These are phyloP conservation scores for Sicyos baderoa DNA, from an alignment of 306 rosid species.

Conservation along the genomic window DNA sequence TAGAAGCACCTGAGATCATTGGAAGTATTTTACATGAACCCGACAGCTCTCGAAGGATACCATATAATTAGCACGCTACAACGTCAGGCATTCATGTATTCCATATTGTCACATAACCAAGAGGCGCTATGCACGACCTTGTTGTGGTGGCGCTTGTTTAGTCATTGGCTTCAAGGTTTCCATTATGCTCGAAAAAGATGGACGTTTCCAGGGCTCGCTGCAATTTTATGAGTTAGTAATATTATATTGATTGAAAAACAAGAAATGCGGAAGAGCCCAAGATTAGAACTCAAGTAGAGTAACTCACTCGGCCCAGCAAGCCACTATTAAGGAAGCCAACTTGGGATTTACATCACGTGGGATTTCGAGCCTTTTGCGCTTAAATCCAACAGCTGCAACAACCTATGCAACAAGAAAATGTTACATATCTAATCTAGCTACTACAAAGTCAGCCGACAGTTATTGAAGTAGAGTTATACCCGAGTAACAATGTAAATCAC, in stretches of 20 bases:
- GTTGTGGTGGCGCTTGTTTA: constrained; percentile 63
- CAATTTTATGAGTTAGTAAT: constrained; percentile 25
- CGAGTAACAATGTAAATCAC: not conserved
- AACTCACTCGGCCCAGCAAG: constrained; percentile 96
- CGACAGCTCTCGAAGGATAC: constrained; percentile 20
- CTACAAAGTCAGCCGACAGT: not conserved
- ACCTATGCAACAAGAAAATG: constrained; percentile 42
- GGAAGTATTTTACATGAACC: not conserved
- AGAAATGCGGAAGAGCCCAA: not conserved
- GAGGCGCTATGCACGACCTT: constrained; percentile 48
- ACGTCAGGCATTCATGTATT: constrained; percentile 11
- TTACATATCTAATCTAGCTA: constrained; percentile 10
- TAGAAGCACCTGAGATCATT: not conserved
- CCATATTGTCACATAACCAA: constrained; percentile 44
- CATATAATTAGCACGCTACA: constrained; percentile 56
- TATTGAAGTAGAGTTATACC: not conserved
- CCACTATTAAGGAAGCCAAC: constrained; percentile 72
- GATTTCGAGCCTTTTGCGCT: constrained; percentile 78
- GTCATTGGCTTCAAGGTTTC: constrained; percentile 74
- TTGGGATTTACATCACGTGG: constrained; percentile 73
- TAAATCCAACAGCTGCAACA: constrained; percentile 93
- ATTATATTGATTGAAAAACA: not conserved
- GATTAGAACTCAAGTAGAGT: constrained; percentile 4
- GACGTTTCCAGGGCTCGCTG: constrained; percentile 98
- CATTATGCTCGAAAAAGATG: constrained; percentile 81